Conservation (phyloP, 2,329 filamentous ascomycete genomes). For the Fusarium concolor region DNA sequence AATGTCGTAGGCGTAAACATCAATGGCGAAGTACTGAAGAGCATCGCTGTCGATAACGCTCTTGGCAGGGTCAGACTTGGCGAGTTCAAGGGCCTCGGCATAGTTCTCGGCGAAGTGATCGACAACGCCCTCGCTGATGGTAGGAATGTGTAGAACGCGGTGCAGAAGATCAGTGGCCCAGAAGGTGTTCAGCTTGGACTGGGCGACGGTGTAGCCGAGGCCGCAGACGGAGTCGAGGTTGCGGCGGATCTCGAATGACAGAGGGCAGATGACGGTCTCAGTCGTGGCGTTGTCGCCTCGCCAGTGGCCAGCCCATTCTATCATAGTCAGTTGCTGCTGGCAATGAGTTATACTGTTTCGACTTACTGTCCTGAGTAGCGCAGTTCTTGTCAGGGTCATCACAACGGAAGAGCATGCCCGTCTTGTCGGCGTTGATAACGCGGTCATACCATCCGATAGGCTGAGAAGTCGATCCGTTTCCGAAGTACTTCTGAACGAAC, state of each 20-base stretch:
- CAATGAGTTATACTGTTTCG: fast-evolving
- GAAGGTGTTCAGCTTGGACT: constrained; percentile 67
- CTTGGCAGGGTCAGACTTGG: constrained; percentile 59
- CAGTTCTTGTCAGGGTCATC: constrained; percentile 77
- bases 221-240: constrained; percentile 70
- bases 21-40: constrained; percentile 76
- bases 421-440: constrained; percentile 68
- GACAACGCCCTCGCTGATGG: constrained; percentile 68
- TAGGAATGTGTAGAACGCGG: constrained; percentile 72
- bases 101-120: constrained; percentile 73
- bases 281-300: constrained; percentile 71
- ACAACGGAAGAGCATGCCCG: constrained; percentile 71
- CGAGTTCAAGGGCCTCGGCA: constrained; percentile 64
- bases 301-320: constrained; percentile 76
- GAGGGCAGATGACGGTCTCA: constrained; percentile 76
- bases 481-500: constrained; percentile 75
- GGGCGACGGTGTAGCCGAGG: constrained; percentile 71
- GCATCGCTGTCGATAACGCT: constrained; percentile 69
- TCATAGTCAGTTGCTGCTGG: not conserved
- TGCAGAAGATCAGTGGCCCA: constrained; percentile 76
- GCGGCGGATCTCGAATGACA: constrained; percentile 69
- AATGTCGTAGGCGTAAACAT: constrained; percentile 74
- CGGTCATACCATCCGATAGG: constrained; percentile 72
- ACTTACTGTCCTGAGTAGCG: constrained; percentile 57
- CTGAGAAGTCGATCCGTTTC: constrained; percentile 66